Percentiles rank a stretch among this genome's conserved stretches.
Conservation (phyloP, 768 basidiomycete genomes). For the Mycena indigotica region DNA sequence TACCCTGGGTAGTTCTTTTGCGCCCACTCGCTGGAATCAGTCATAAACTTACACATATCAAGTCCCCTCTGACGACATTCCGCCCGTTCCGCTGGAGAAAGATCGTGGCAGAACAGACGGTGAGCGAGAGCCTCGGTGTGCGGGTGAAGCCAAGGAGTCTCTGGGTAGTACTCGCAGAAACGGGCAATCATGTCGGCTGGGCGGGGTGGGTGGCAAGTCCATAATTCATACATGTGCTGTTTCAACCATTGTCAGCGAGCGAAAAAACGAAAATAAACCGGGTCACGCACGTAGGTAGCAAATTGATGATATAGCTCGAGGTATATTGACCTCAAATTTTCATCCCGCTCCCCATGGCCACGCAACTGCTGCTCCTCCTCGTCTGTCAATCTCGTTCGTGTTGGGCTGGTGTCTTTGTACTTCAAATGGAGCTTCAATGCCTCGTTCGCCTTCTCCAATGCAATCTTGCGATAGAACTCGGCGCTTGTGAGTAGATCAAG, state of each 20-base stretch:
- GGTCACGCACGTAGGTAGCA: slow-evolving; percentile 9
- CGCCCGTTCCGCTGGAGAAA: slow-evolving; percentile 7
- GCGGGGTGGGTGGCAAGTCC: slow-evolving; percentile 12
- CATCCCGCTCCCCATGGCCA: neutral
- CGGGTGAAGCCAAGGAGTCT: neutral
- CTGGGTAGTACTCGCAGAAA: slow-evolving; percentile 21
- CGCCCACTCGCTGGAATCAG: slow-evolving; percentile 9
- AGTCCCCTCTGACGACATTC: neutral
- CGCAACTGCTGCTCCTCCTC: neutral
- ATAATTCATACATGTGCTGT: slow-evolving; percentile 17
- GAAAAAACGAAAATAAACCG: too few relatives aligned
- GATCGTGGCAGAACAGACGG: slow-evolving; percentile 15
- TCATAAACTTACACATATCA: slow-evolving; percentile 11
- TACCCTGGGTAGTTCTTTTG: neutral
- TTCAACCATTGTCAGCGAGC: neutral
- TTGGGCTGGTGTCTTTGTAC: neutral
- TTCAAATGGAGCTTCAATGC: slow-evolving; percentile 3
- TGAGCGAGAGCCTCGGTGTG: neutral
- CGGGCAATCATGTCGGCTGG: slow-evolving; percentile 7
- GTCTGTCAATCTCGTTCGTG: neutral
- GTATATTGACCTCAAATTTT: slow-evolving; percentile 2
- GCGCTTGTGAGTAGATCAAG: slow-evolving; percentile 19
- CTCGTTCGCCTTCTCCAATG: slow-evolving; percentile 10
- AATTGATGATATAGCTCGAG: slow-evolving; percentile 8
- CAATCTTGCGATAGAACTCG: slow-evolving; percentile 16